These are phyloP conservation scores for Gnomoniopsis smithogilvyi DNA, from an alignment of 2,329 filamentous ascomycete species.

Conservation along the genomic window DNA sequence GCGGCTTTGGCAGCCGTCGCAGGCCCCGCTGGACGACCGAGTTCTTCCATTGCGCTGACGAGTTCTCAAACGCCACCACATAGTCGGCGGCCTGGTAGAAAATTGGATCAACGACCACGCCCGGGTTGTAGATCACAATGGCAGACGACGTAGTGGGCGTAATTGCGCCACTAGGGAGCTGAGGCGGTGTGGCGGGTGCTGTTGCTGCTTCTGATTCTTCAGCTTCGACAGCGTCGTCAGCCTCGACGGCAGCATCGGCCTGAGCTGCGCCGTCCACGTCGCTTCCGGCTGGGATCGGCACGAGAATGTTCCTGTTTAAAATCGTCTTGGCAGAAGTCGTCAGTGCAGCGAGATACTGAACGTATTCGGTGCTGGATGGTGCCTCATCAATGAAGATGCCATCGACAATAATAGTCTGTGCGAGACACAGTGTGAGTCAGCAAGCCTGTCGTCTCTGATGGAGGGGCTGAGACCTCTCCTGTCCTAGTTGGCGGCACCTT, in stretches of 20 bases:
- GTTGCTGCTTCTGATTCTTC: constrained; percentile 7
- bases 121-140: constrained; percentile 41
- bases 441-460: neutral
- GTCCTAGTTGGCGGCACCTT: too few species aligned
- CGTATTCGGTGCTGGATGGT: constrained; percentile 26
- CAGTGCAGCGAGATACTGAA: constrained; percentile 24
- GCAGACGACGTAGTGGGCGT: constrained; percentile 5
- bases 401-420: constrained; percentile 33
- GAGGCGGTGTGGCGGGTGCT: neutral
- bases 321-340: constrained; percentile 16
- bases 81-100: constrained; percentile 40
- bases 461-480: neutral
- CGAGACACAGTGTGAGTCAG: neutral
- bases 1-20: constrained; percentile 12
- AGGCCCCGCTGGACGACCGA: constrained; percentile 19
- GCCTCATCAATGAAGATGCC: constrained; percentile 49
- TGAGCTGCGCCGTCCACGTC: neutral
- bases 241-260: neutral
- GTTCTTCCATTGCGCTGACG: constrained; percentile 17
- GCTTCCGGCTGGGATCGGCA: neutral
- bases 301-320: constrained; percentile 12
- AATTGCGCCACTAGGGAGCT: constrained; percentile 9
- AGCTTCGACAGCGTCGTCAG: neutral
- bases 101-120: constrained; percentile 36
- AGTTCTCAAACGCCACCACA: constrained; percentile 41